These are phyloP conservation scores for Lecanicillium sp. DNA, from an alignment of 2,329 filamentous ascomycete species.

Conservation along the genomic window DNA sequence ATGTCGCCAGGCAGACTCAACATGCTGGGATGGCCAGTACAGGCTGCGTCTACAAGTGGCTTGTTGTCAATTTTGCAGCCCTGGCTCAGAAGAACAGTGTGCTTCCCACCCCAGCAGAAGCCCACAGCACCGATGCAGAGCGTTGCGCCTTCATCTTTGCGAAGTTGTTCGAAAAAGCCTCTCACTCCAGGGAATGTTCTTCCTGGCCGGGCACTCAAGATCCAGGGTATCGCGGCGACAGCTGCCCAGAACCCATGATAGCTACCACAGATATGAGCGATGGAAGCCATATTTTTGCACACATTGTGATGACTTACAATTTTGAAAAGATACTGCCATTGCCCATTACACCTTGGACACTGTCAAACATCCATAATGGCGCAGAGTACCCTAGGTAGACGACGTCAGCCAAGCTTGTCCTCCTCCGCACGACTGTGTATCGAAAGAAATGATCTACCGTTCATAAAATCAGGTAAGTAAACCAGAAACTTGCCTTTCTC, in stretches of 20 bases:
- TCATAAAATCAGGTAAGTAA: conserved; percentile 49
- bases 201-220: conserved; percentile 21
- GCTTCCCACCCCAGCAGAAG: conserved; percentile 57
- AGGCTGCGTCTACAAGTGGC: conserved; percentile 41
- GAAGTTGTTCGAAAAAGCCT: conserved; percentile 28
- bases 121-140: conserved; percentile 43
- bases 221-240: conserved; percentile 20
- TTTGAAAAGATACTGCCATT: conserved; percentile 16
- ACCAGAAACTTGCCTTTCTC: conserved; percentile 39
- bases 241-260: conserved; percentile 18
- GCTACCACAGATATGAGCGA: conserved; percentile 9
- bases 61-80: conserved; percentile 21
- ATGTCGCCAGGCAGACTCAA: conserved; percentile 39
- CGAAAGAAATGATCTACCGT: conserved; percentile 16
- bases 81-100: conserved; percentile 39
- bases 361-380: conserved; percentile 21
- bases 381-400: conserved; percentile 20
- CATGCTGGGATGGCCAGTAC: conserved; percentile 44
- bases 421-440: background rate
- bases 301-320: background rate
- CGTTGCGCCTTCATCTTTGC: conserved; percentile 19
- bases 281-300: background rate
- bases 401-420: background rate
- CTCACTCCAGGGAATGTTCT: conserved; percentile 25
- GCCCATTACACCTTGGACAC: conserved; percentile 20